Base-by-base conservation (phyloP, 2,329 filamentous ascomycete species). In the Tolypocladium cylindrosporum region DNA sequence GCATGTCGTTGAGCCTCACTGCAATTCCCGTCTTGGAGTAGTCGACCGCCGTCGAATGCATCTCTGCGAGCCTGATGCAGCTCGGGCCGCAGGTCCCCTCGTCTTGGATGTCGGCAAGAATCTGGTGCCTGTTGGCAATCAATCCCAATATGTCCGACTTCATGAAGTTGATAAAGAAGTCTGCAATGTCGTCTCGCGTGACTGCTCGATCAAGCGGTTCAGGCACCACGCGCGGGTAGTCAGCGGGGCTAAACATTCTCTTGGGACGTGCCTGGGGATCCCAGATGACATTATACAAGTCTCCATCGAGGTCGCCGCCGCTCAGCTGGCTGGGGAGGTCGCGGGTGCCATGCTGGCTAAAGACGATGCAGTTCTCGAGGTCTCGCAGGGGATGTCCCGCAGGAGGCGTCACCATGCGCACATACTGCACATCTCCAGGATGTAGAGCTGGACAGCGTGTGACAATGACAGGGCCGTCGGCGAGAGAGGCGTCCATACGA, bases 91-190 rank as follows among this genome's bases (percentile, higher is more conserved):
- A 61, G 0, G 84, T 86, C 0, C 88, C 88, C 0, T 64, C 34
- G 0, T 63, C 42, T 31, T 71, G 69, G 58, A 83, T 77, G 65
- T 91, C 88, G 0, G 87, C 84, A 19, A 89, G 66, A 1, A 88
- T 78, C 62, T 85, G 77, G 65, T 91, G 88, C 2, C 79, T 72
- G 0, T 72, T 84, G 0, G 87, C 85, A 62, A 91, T 89, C 51
- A 85, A 67, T 0, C 86, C 86, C 1, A 90, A 70, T 21, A 84
- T 77, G 63, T 90, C 85, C 0, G 80, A 83, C 60, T 80, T 77
- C 84, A 90, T 89, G 60, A 90, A 91, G 19, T 85, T 76, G n/a
- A 95, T 78, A 61, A 96, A 94, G 71, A 93, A 94, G 13, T 88
- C 76, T 0, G 84, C 85, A 74, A 96, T 94, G 63, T 95, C 90